phyloP scores from a whole-genome alignment of 352 stramenopile species.

The Thalassiosira hispida region DNA sequence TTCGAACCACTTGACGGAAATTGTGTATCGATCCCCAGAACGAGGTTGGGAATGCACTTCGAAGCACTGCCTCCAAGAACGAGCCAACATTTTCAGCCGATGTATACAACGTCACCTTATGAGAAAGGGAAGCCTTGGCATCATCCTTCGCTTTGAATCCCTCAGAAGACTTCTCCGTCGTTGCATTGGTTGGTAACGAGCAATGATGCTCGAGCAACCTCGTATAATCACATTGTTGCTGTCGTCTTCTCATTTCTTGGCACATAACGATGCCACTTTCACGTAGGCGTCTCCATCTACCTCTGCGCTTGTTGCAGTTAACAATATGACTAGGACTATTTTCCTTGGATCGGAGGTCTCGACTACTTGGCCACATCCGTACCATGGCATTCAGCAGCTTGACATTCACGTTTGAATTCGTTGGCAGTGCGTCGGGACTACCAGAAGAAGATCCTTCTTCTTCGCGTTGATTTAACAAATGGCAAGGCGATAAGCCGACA shows the following conservation, averaged over 20 bases:
- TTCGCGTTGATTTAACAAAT: constrained; percentile 42
- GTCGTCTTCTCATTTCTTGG: constrained; percentile 53
- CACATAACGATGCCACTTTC: constrained; percentile 62
- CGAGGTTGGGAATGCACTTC: constrained; percentile 59
- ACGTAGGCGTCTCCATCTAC: constrained; percentile 62
- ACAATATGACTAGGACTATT: constrained; percentile 1
- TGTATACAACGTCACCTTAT: constrained; percentile 53
- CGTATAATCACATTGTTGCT: constrained; percentile 70
- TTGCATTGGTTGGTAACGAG: constrained; percentile 31
- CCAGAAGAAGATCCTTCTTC: not conserved
- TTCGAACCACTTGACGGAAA: constrained; percentile 53
- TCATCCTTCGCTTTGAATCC: not conserved
- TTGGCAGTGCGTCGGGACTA: not conserved
- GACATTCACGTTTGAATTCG: constrained; percentile 20
- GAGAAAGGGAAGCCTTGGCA: constrained; percentile 29
- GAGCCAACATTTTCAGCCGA: constrained; percentile 49
- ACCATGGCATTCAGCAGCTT: constrained; percentile 54
- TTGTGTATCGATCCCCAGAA: constrained; percentile 81
- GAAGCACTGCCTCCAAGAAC: constrained; percentile 65
- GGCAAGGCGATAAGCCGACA: constrained; percentile 41
- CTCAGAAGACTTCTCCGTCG: not conserved
- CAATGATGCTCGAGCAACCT: constrained; percentile 72
- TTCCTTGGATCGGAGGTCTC: not conserved
- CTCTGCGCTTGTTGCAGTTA: constrained; percentile 43
- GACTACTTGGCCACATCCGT: constrained; percentile 33